These are phyloP conservation scores for Ananas comosus DNA, from an alignment of 176 grass and related monocot genomes.

Conservation along the genomic window DNA sequence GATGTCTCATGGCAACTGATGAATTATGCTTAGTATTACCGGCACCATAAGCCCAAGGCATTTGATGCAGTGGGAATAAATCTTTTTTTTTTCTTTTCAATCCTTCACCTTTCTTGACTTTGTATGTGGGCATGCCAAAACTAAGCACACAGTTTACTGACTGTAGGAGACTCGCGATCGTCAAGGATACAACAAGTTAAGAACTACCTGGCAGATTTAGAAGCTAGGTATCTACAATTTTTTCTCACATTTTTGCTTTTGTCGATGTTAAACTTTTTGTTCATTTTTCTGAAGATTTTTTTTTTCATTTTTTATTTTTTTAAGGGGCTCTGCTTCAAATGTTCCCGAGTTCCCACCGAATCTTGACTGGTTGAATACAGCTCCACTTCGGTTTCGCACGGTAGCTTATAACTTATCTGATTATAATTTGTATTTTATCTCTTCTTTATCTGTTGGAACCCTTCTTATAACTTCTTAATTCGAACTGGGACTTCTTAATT, in stretches of 20 bases:
- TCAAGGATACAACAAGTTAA: slow-evolving; percentile 86
- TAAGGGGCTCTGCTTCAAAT: slow-evolving; percentile 56
- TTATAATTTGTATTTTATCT: slow-evolving; percentile 15
- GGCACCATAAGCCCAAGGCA: too few species aligned
- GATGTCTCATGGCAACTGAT: too few species aligned
- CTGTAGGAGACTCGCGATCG: slow-evolving; percentile 50
- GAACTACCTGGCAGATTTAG: slow-evolving; percentile 83
- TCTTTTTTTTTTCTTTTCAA: neutral
- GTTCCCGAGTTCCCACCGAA: slow-evolving; percentile 90
- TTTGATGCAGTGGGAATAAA: neutral
- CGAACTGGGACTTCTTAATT: slow-evolving; percentile 3
- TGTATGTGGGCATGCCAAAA: neutral
- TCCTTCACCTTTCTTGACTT: slow-evolving; percentile 8
- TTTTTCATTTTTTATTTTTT: slow-evolving; percentile 24
- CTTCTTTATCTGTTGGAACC: neutral
- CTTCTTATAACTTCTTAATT: slow-evolving; percentile 9
- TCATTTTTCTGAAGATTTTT: neutral
- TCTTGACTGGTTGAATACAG: slow-evolving; percentile 92
- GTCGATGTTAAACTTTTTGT: slow-evolving; percentile 14
- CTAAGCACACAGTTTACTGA: slow-evolving; percentile 11
- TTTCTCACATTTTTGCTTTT: slow-evolving; percentile 22
- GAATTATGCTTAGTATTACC: too few species aligned
- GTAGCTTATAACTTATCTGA: slow-evolving; percentile 52
- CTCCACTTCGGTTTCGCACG: slow-evolving; percentile 86
- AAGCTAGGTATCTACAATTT: slow-evolving; percentile 50